Evolutionary conservation across 306 rosid species (phyloP).

Genomic region (Malus orientalis): DNA sequence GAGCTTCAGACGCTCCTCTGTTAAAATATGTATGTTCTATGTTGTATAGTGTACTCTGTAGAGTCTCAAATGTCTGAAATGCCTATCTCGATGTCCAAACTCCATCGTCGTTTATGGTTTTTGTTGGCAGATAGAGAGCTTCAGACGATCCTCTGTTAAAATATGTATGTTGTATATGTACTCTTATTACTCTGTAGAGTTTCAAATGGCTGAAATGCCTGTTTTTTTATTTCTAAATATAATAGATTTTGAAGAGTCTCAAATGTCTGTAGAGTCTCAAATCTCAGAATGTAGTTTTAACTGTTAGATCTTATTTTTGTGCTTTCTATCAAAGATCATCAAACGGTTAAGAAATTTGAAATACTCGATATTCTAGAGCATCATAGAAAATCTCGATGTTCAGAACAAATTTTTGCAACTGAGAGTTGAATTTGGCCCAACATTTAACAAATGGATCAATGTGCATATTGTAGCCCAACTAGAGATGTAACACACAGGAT

Average conservation of each 20-base stretch:
- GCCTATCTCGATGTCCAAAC: conserved; percentile 27
- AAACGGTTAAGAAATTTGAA: no score
- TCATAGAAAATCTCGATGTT: no score
- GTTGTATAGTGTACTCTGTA: conserved; percentile 10
- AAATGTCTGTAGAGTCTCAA: no score
- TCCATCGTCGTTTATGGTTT: conserved; percentile 27
- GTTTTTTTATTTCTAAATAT: not conserved
- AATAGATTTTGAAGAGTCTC: conserved; percentile 13
- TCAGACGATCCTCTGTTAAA: conserved; percentile 16
- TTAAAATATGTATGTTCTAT: not conserved
- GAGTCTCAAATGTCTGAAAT: conserved; percentile 9
- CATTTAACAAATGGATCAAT: not conserved
- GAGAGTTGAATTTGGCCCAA: not conserved
- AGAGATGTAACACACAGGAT: no score
- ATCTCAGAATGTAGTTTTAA: no score
- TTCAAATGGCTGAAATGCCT: not conserved
- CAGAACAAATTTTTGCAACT: not conserved
- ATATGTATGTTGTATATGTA: not conserved
- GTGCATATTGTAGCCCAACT: not conserved
- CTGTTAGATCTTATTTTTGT: no score
- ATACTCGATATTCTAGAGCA: no score
- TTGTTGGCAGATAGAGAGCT: conserved; percentile 26
- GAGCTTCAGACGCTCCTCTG: conserved; percentile 24
- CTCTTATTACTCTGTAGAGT: not conserved
- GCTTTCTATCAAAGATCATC: no score